Percentiles rank a stretch among this genome's conserved stretches.
phyloP scores from a whole-genome alignment of 1,284 basidiomycete genomes.

The Ustilago esculenta region DNA sequence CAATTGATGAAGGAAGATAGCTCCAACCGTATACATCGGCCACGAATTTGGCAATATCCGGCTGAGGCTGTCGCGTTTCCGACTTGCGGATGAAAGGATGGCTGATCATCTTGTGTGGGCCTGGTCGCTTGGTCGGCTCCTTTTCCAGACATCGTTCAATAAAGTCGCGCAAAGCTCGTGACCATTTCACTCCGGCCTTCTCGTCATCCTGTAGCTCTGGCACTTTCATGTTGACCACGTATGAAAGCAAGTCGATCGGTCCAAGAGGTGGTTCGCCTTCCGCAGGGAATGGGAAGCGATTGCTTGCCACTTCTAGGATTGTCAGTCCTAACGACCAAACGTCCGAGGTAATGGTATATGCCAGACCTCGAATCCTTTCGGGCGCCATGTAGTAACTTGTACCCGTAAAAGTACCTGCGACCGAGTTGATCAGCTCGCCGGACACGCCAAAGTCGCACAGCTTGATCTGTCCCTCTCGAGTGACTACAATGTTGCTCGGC shows the following conservation, averaged over 20 bases:
- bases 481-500: constrained; percentile 91
- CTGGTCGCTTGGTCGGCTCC: constrained; percentile 74
- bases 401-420: constrained; percentile 94
- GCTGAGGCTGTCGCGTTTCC: constrained; percentile 77
- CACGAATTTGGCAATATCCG: constrained; percentile 76
- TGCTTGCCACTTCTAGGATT: constrained; percentile 89
- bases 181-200: constrained; percentile 74
- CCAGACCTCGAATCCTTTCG: constrained; percentile 86
- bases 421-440: constrained; percentile 88
- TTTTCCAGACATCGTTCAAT: constrained; percentile 81
- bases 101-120: constrained; percentile 82
- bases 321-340: constrained; percentile 98
- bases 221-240: constrained; percentile 88
- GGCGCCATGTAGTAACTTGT: constrained; percentile 99
- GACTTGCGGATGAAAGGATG: constrained; percentile 87
- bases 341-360: constrained; percentile 92
- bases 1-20: constrained; percentile 40
- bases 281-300: constrained; percentile 92
- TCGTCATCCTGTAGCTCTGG: constrained; percentile 75
- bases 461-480: constrained; percentile 85
- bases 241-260: constrained; percentile 91
- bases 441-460: constrained; percentile 96
- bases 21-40: constrained; percentile 86
- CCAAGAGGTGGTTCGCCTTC: constrained; percentile 75
- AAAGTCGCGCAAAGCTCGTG: constrained; percentile 88